Percentiles rank a stretch among this genome's conserved stretches.
These are phyloP conservation scores for Lipomyces kockii DNA, from an alignment of 805 yeast species.

Conservation along the genomic window DNA sequence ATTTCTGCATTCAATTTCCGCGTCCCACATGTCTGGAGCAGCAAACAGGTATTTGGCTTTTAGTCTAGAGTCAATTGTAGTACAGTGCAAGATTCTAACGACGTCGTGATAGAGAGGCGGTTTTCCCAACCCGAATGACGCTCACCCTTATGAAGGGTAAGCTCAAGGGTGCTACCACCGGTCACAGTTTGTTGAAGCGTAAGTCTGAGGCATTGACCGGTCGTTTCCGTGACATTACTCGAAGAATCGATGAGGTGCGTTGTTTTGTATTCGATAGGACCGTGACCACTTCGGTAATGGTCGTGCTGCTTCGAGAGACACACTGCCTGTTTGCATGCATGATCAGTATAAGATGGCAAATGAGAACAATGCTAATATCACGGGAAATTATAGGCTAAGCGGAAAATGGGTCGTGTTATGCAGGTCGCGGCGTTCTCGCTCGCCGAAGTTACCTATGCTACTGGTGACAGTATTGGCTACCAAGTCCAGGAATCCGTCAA, in stretches of 20 bases:
- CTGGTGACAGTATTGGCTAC: constrained; percentile 93
- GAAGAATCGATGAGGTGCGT: constrained; percentile 78
- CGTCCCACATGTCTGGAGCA: constrained; percentile 31
- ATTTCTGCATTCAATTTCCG: background rate
- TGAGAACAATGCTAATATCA: background rate
- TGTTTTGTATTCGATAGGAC: background rate
- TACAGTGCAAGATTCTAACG: background rate
- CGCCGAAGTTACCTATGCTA: constrained; percentile 96
- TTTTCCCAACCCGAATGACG: constrained; percentile 51
- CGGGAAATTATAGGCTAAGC: constrained; percentile 58
- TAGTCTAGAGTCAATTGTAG: background rate
- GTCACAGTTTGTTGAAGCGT: constrained; percentile 89
- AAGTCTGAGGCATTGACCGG: constrained; percentile 97
- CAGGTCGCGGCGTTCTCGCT: constrained; percentile 96
- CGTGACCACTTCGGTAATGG: too few relatives aligned
- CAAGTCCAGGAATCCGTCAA: constrained; percentile 95
- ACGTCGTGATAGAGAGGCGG: constrained; percentile 31
- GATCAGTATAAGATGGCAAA: background rate
- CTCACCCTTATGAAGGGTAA: constrained; percentile 92
- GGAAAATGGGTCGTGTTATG: constrained; percentile 98
- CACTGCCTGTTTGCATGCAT: background rate
- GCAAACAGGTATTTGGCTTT: constrained; percentile 30
- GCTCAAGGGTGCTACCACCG: constrained; percentile 96
- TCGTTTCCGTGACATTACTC: constrained; percentile 93
- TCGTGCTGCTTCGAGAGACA: too few relatives aligned